These are phyloP conservation scores for Entomortierella lignicola DNA, from an alignment of 192 early-diverging fungal species.

Conservation along the genomic window DNA sequence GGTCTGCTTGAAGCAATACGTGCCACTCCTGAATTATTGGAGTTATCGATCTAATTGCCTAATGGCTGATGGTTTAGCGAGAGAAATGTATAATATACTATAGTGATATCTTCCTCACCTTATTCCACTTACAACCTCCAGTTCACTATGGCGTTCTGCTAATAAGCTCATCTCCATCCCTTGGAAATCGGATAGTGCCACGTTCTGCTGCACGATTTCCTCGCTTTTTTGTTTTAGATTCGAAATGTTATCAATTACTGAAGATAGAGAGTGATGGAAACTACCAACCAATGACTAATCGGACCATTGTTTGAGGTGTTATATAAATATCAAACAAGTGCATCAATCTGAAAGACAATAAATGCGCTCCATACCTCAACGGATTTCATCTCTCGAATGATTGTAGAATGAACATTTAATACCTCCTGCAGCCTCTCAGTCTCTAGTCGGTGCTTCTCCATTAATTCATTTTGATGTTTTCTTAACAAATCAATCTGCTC, in stretches of 20 bases:
- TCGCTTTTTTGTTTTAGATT: background rate
- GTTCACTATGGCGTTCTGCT: background rate
- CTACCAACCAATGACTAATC: background rate
- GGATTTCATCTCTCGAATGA: constrained; percentile 3
- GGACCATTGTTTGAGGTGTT: background rate
- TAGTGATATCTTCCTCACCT: background rate
- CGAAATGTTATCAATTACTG: constrained; percentile 4
- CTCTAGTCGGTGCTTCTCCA: constrained; percentile 21
- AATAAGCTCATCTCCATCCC: background rate
- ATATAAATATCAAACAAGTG: background rate
- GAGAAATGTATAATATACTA: too few species aligned
- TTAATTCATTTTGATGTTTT: constrained; percentile 6
- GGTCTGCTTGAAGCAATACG: background rate
- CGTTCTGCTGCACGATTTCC: constrained; percentile 2
- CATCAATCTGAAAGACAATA: background rate
- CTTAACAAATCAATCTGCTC: constrained; percentile 18
- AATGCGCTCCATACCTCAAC: constrained; percentile 7
- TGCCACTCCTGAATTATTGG: constrained; percentile 6
- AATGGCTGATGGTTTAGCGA: too few species aligned
- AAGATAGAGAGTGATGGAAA: background rate
- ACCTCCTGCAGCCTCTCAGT: constrained; percentile 3
- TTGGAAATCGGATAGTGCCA: constrained; percentile 11
- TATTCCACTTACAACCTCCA: constrained; percentile 8
- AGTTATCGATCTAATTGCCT: background rate
- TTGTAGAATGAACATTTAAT: constrained; percentile 5